A percentile compares a stretch with the other conserved stretches of the same genome.
phyloP scores from a whole-genome alignment of 495 filamentous ascomycete species.

The Sporormia fimetaria region DNA sequence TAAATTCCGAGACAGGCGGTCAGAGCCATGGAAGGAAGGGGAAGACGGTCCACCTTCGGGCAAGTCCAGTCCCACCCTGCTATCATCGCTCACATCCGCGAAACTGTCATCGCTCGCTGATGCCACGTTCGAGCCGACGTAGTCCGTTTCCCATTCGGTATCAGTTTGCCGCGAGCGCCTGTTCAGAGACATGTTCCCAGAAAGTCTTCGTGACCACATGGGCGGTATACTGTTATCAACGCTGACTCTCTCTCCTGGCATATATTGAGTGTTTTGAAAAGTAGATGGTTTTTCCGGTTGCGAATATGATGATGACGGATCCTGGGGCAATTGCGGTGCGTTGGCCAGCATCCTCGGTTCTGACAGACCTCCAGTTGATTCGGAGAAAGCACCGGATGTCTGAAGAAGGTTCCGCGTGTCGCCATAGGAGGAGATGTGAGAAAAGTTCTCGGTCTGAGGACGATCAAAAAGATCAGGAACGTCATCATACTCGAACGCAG shows the following conservation, averaged over 20 bases:
- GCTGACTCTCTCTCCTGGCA: neutral
- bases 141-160: too few species aligned
- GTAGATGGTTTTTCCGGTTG: neutral
- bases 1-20: neutral
- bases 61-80: constrained; percentile 22
- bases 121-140: too few species aligned
- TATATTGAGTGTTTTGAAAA: constrained; percentile 10
- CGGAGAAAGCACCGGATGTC: too few species aligned
- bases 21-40: neutral
- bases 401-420: constrained; percentile 27
- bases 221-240: constrained; percentile 8
- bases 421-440: constrained; percentile 25
- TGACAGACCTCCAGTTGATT: constrained; percentile 3
- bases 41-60: constrained; percentile 13
- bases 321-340: constrained; percentile 6
- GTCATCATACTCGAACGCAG: constrained; percentile 14
- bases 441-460: constrained; percentile 15
- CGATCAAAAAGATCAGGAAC: constrained; percentile 2
- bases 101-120: too few species aligned
- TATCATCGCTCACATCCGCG: neutral
- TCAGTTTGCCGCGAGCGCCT: too few species aligned
- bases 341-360: neutral
- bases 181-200: too few species aligned
- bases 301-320: constrained; percentile 10
- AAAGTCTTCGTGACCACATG: constrained; percentile 12